phyloP scores from a whole-genome alignment of 2,329 filamentous ascomycete species.

The Annulohypoxylon truncatum region DNA sequence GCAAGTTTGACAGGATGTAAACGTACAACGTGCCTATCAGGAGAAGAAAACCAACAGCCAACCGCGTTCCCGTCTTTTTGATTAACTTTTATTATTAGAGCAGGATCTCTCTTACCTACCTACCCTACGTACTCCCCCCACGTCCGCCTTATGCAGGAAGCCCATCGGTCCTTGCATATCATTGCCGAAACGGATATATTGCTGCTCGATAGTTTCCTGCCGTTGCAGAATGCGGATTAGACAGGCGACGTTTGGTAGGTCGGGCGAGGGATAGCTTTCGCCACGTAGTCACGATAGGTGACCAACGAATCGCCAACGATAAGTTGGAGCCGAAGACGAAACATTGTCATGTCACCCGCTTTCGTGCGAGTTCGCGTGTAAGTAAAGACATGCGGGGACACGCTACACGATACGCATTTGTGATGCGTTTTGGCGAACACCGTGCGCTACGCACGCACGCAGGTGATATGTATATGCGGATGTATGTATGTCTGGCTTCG shows the following conservation, averaged over 20 bases:
- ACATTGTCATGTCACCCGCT: slow-evolving; percentile 12
- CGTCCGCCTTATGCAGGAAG: slow-evolving; percentile 12
- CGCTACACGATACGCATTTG: neutral
- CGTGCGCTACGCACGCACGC: neutral
- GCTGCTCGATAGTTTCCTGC: slow-evolving; percentile 11
- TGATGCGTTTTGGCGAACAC: slow-evolving; percentile 9
- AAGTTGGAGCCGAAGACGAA: neutral
- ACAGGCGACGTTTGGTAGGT: neutral
- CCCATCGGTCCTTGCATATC: slow-evolving; percentile 20
- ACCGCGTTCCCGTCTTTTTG: slow-evolving; percentile 12
- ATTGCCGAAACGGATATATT: slow-evolving; percentile 25
- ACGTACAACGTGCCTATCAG: neutral
- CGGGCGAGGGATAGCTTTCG: neutral
- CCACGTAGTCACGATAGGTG: slow-evolving; percentile 7
- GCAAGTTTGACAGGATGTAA: neutral
- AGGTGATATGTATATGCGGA: neutral
- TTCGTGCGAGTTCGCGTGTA: slow-evolving; percentile 16
- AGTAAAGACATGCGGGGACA: neutral
- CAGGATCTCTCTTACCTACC: slow-evolving; percentile 7
- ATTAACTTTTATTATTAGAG: slow-evolving; percentile 27
- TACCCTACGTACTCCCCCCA: slow-evolving; percentile 14
- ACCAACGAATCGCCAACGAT: slow-evolving; percentile 2
- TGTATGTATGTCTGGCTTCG: slow-evolving; percentile 10
- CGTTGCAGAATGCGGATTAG: slow-evolving; percentile 2
- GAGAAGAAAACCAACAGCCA: slow-evolving; percentile 4